Evolutionary conservation across 1,284 basidiomycete species (phyloP), one percentile per base, ranked within the genome.

Genomic region (Cutaneotrichosporon mucoides): DNA sequence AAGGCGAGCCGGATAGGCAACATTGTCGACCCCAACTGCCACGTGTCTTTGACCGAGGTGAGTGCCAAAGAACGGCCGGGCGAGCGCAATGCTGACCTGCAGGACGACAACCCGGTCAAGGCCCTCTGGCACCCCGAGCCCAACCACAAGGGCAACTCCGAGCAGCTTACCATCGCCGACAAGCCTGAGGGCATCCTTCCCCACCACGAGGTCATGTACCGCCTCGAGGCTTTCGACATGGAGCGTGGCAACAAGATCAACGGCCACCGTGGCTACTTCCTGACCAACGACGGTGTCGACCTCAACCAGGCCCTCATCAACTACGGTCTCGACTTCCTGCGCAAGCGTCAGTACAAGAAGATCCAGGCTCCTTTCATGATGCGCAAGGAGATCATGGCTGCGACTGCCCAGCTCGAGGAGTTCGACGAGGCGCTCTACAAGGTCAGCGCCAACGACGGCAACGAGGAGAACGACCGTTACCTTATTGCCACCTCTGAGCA

Each of bases 381-480:
- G 90, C 92, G 93, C 81, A 96, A 94, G 79, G 90, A 95, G 49
- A 84, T 90, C 70, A 99, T 99, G 96, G 86, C 85, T 61, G 95
- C 95, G 81, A 99, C 95, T 0, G 95, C 95, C 1, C 95, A 99
- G 76, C 85, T 99, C 13, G 91, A 94, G 71, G 91, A 98, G 77
- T 99, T 98, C 70, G 95, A 99, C 76, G 96, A 99, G 80, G 94
- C 96, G 68, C 81, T 99, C 33, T 99, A 99, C 86, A 96, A 97
- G 82, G 90, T 87, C 52, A 87, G 89, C 64, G 69, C 59, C 43
- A 55, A 58, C 40, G 64, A 62, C 56, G 64, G 59, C 15, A 90
- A 84, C 15, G 87, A 87, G 48, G 92, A 95, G 61, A 93, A 97
- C 70, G 96, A 99, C 79, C 98, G 97, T 79, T 99, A 99, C 81